Evolutionary conservation across 306 rosid species (phyloP), one percentile per base, ranked within the genome.

Genomic region (Lithocarpus polystachyus): DNA sequence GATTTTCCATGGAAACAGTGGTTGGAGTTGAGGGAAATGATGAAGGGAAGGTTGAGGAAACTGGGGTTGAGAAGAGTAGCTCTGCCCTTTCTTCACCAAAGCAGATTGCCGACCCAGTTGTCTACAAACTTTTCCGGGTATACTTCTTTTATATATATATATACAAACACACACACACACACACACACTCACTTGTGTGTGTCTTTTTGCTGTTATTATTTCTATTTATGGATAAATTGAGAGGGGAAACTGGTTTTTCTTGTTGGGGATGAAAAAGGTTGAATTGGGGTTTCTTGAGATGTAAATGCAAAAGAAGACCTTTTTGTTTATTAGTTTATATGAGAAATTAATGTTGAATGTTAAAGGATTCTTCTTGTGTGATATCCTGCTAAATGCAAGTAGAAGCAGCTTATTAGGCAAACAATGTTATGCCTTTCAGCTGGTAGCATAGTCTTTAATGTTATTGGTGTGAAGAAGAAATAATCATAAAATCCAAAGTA

Each of bases 51-150:
- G 82, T 73, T 84, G 97, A 84, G 73, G 97, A 87, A 28, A 75
- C 81, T 81, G 86, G 88, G 68, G 75, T 85, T 71, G 94, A 82
- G 82, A 86, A 84, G 68, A 86, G 88, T 83, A 85, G 84, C 85
- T 87, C 90, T 37, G 83, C 87, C 70, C 72, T 88, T 83, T 89
- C 92, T 83, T 87, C 96, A n/a, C 87, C 90, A 0, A 89, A 77
- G 80, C 88, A 87, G 80, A 81, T 93, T 80, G 77, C 98, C 13
- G 92, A 93, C 69, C 97, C 98, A 24, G 92, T 96, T 88, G 97
- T 96, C 31, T 96, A 96, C 89, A 96, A 96, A 89, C 99, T 96
- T 29, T 98, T 96, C 55, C 92, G 98, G 99, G 99, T 96, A 90
- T 37, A 43, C 59, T 60, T n/a, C n/a, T n/a, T 68, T 74, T 24